phyloP scores from a whole-genome alignment of 345 rosid genomes.

The Hibiscus tridactylites region DNA sequence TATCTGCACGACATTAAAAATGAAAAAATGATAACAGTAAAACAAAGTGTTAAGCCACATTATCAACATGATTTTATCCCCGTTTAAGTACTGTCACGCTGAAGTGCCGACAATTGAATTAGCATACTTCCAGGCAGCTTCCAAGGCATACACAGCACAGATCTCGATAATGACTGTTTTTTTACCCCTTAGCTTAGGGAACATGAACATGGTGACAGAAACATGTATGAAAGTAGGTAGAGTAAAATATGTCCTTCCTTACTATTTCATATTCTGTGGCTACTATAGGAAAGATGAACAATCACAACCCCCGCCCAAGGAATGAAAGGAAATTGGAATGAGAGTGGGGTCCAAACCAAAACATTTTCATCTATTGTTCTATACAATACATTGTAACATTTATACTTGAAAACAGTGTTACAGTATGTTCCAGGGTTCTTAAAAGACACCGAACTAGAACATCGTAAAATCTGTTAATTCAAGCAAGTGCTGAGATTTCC shows the following conservation, averaged over 20 bases:
- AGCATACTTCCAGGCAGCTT: neutral
- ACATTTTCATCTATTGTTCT: neutral
- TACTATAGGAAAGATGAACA: neutral
- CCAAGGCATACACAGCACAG: neutral
- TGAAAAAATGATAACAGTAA: neutral
- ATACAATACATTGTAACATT: neutral
- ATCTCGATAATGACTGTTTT: neutral
- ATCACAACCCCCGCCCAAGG: neutral
- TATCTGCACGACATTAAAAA: conserved; percentile 46
- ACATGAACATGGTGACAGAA: neutral
- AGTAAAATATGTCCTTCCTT: neutral
- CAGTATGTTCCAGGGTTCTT: neutral
- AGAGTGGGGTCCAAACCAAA: neutral
- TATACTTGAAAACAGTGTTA: neutral
- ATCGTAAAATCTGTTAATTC: neutral
- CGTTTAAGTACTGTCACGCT: neutral
- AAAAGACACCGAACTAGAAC: neutral
- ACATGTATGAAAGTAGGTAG: neutral
- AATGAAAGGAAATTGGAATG: neutral
- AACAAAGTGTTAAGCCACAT: neutral
- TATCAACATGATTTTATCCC: neutral
- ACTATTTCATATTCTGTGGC: neutral
- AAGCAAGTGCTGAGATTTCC: neutral
- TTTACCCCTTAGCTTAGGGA: neutral
- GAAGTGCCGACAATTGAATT: neutral